phyloP scores from a whole-genome alignment of 805 yeast species.

The Wickerhamomyces silvicola region DNA sequence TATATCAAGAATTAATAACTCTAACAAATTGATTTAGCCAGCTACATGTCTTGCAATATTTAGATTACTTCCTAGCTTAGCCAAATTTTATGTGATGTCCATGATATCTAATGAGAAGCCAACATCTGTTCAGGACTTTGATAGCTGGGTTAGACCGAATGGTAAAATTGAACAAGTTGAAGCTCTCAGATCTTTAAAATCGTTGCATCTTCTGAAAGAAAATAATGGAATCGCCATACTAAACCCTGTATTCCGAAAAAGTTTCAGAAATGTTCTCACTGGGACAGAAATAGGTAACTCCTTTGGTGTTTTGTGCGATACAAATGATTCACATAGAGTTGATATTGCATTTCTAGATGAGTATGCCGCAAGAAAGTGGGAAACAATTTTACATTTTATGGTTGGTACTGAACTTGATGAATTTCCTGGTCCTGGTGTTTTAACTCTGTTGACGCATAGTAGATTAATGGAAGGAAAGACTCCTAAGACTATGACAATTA shows the following conservation, averaged over 20 bases:
- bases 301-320: conserved; percentile 66
- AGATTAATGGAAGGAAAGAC: conserved; percentile 74
- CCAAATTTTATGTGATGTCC: conserved; percentile 82
- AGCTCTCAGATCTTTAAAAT: conserved; percentile 68
- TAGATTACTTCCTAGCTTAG: conserved; percentile 80
- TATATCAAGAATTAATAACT: conserved; percentile 12
- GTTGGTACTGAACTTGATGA: conserved; percentile 79
- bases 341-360: conserved; percentile 62
- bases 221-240: conserved; percentile 41
- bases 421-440: conserved; percentile 76
- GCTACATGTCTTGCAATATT: conserved; percentile 95
- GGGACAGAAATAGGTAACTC: conserved; percentile 66
- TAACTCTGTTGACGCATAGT: conserved; percentile 68
- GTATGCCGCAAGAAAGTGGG: conserved; percentile 90
- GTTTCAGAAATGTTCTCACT: conserved; percentile 77
- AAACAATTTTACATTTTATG: conserved; percentile 91
- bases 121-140: conserved; percentile 58
- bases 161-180: conserved; percentile 56
- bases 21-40: conserved; percentile 34
- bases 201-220: conserved; percentile 70
- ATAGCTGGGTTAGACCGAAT: conserved; percentile 63
- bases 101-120: conserved; percentile 79
- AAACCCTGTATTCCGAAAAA: conserved; percentile 67
- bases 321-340: conserved; percentile 49
- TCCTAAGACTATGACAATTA: conserved; percentile 51